These are phyloP conservation scores for Pseudofabraea citricarpa DNA, from an alignment of 2,329 filamentous ascomycete genomes.

Conservation along the genomic window DNA sequence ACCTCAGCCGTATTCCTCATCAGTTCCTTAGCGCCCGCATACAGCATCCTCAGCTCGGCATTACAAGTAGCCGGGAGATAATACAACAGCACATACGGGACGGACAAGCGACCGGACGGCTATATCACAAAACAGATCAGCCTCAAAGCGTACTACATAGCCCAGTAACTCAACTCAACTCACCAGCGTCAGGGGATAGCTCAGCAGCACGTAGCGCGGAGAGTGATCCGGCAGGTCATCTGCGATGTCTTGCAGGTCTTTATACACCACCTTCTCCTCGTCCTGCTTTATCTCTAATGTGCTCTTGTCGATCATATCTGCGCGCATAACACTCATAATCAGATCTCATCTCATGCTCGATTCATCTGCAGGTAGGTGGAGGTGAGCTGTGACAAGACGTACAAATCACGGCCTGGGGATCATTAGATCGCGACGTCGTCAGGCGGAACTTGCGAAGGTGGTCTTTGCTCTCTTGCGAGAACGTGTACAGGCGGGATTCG, in stretches of 20 bases:
- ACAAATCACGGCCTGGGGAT: conserved; percentile 93
- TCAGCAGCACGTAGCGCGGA: conserved; percentile 83
- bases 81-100: conserved; percentile 92
- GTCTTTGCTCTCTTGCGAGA: conserved; percentile 84
- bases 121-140: conserved; percentile 30
- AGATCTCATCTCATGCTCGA: neutral
- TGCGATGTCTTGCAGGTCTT: conserved; percentile 70
- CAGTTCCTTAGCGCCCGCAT: conserved; percentile 92
- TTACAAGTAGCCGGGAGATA: conserved; percentile 93
- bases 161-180: no score
- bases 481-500: conserved; percentile 86
- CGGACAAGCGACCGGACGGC: conserved; percentile 77
- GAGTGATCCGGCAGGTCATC: conserved; percentile 92
- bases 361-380: no score
- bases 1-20: conserved; percentile 92
- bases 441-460: conserved; percentile 93
- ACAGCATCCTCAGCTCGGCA: conserved; percentile 82
- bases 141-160: neutral
- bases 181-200: conserved; percentile 85
- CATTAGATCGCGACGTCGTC: conserved; percentile 78
- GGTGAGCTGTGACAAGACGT: conserved; percentile 41
- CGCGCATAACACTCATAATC: conserved; percentile 14
- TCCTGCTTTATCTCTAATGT: conserved; percentile 85
- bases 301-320: conserved; percentile 86
- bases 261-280: conserved; percentile 73